Evolutionary conservation across 805 yeast species (phyloP).

Genomic region (Spathaspora passalidarum): DNA sequence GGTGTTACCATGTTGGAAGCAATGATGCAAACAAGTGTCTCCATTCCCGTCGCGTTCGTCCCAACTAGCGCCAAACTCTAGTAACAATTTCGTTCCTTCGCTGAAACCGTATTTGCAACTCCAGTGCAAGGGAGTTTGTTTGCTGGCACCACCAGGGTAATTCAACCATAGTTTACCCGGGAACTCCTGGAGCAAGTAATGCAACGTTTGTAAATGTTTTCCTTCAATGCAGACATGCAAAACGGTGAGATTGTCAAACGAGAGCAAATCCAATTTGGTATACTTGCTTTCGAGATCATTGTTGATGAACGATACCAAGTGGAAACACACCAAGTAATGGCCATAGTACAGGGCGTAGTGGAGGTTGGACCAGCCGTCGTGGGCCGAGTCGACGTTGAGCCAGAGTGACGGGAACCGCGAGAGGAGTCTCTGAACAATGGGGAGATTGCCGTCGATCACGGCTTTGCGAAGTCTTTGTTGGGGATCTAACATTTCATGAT

Average conservation of each 20-base stretch:
- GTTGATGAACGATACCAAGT: conserved; percentile 31
- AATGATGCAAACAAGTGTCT: conserved; percentile 36
- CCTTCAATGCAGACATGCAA: conserved; percentile 32
- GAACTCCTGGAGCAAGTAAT: conserved; percentile 41
- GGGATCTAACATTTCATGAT: conserved; percentile 31
- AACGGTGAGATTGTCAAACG: conserved; percentile 35
- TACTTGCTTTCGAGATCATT: conserved; percentile 12
- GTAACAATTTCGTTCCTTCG: conserved; percentile 35
- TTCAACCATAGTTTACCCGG: conserved; percentile 37
- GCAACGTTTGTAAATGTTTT: conserved; percentile 39
- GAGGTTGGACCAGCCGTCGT: conserved; percentile 40
- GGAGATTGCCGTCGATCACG: conserved; percentile 34
- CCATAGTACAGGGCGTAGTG: conserved; percentile 42
- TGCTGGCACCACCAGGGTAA: conserved; percentile 26
- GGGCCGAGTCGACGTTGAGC: conserved; percentile 35
- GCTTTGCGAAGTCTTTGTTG: conserved; percentile 37
- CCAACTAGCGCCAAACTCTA: conserved; percentile 43
- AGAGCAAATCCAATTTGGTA: conserved; percentile 28
- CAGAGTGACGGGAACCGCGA: conserved; percentile 41
- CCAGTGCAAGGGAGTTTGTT: conserved; percentile 37
- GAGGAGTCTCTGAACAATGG: conserved; percentile 36
- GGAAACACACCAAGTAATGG: conserved; percentile 40
- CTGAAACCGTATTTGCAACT: conserved; percentile 32
- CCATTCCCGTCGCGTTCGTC: conserved; percentile 26
- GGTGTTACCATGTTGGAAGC: conserved; percentile 34